phyloP scores from a whole-genome alignment of 2,329 filamentous ascomycete species.

The Cytospora paraplurivora region DNA sequence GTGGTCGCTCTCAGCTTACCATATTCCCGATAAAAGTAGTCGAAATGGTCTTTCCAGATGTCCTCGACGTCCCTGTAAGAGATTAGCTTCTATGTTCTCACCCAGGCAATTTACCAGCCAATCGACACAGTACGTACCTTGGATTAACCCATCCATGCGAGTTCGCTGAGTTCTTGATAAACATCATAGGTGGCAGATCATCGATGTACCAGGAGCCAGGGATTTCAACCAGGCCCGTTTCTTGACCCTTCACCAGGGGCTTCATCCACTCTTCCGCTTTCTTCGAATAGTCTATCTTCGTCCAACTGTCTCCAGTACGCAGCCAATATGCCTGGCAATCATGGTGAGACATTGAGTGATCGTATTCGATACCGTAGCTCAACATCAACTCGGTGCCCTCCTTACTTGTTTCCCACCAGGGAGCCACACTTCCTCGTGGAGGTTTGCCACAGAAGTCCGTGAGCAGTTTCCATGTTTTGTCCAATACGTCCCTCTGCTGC shows the following conservation, averaged over 20 bases:
- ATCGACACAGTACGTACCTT: constrained; percentile 44
- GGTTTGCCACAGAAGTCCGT: constrained; percentile 73
- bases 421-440: constrained; percentile 71
- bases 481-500: constrained; percentile 74
- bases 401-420: constrained; percentile 72
- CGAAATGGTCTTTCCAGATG: constrained; percentile 66
- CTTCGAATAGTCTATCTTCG: constrained; percentile 67
- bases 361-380: constrained; percentile 69
- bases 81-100: constrained; percentile 32
- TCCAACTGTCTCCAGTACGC: constrained; percentile 65
- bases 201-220: constrained; percentile 67
- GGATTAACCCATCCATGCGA: constrained; percentile 63
- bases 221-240: constrained; percentile 68
- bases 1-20: constrained; percentile 33
- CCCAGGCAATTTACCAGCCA: no score
- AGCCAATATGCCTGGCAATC: constrained; percentile 68
- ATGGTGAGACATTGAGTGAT: constrained; percentile 67
- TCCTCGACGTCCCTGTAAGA: constrained; percentile 60
- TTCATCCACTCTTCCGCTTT: constrained; percentile 68
- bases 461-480: constrained; percentile 72
- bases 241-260: constrained; percentile 58
- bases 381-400: constrained; percentile 68
- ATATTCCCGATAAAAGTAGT: constrained; percentile 75
- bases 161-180: constrained; percentile 67
- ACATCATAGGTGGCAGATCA: constrained; percentile 70